Conservation (phyloP, 345 rosid genomes). For the Eucalyptus regnans region DNA sequence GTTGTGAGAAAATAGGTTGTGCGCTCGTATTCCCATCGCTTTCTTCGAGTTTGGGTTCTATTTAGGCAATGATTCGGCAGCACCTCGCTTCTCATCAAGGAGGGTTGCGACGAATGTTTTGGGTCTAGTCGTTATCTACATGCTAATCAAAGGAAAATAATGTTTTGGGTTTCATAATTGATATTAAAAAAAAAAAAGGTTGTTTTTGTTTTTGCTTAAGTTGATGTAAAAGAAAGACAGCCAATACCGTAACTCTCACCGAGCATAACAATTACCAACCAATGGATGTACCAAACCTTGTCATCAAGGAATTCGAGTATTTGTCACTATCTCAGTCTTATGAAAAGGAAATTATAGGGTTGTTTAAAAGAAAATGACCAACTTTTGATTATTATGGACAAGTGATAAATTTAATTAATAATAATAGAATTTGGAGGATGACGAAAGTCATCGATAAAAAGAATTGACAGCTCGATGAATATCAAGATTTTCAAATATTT, state of each 20-base stretch:
- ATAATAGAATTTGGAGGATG: rapidly evolving
- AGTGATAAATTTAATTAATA: not conserved
- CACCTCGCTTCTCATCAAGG: rapidly evolving
- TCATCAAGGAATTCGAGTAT: not conserved
- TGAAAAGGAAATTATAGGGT: not conserved
- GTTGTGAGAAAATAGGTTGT: not conserved
- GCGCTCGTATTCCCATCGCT: not conserved
- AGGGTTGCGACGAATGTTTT: not conserved
- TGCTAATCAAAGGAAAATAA: not conserved
- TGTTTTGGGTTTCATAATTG: not conserved
- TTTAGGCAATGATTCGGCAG: rapidly evolving
- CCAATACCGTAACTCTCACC: not conserved
- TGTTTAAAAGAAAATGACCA: not conserved
- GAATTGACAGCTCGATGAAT: rapidly evolving
- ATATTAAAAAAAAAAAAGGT: not conserved
- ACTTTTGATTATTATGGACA: not conserved
- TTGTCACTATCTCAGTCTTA: not conserved
- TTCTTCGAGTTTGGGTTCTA: not conserved
- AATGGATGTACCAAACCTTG: not conserved
- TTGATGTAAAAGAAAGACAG: not conserved
- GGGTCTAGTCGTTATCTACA: not conserved
- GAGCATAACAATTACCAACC: not conserved
- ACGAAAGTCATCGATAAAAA: not conserved
- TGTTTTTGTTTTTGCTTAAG: not conserved
- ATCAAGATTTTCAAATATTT: not conserved